Evolutionary conservation across 2,329 filamentous ascomycete species (phyloP).

Genomic region (Alternaria postmessia): DNA sequence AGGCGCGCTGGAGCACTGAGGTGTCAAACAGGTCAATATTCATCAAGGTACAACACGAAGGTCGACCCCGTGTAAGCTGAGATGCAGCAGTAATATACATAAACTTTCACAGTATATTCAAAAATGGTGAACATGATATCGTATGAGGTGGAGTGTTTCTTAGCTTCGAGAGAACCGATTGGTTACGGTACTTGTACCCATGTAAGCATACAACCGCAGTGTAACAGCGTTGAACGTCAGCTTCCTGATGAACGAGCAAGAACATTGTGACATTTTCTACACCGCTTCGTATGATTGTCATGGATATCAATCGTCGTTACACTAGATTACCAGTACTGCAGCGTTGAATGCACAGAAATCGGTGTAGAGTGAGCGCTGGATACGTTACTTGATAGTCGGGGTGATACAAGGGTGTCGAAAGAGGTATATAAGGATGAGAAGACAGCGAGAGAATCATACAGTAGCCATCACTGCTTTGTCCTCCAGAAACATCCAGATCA

Average conservation of each 20-base stretch:
- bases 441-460: not conserved
- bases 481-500: not conserved
- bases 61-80: not conserved
- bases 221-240: not conserved
- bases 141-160: not conserved
- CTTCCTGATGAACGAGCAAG: too few relatives aligned
- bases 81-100: too few relatives aligned
- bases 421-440: not conserved
- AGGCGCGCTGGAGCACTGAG: too few relatives aligned
- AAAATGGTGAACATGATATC: not conserved
- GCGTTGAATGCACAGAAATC: too few relatives aligned
- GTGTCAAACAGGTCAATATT: too few relatives aligned
- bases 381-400: fast-evolving
- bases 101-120: fast-evolving
- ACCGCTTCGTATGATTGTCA: too few relatives aligned
- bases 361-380: not conserved
- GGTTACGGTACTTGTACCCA: not conserved
- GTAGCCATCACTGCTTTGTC: not conserved
- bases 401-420: not conserved
- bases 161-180: not conserved
- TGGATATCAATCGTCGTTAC: fast-evolving
- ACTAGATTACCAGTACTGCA: not conserved
- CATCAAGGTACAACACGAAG: too few relatives aligned
- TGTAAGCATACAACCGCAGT: not conserved
- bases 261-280: fast-evolving